These are phyloP conservation scores for Xerocomus amazonicus DNA, from an alignment of 1,284 basidiomycete genomes.

Conservation along the genomic window DNA sequence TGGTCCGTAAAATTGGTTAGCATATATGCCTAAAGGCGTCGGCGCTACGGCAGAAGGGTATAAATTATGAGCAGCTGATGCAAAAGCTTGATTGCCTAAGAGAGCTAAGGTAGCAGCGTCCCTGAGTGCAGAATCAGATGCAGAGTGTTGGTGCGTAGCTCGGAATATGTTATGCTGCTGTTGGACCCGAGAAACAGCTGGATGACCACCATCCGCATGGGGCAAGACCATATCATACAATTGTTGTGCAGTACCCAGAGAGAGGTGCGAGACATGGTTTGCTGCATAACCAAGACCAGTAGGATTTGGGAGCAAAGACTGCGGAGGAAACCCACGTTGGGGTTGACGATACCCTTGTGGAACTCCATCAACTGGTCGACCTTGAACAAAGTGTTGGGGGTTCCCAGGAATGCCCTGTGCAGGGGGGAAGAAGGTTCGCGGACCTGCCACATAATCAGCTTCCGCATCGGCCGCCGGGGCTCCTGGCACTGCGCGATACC, in stretches of 20 bases:
- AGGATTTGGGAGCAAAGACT: slow-evolving; percentile 51
- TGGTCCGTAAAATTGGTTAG: slow-evolving; percentile 63
- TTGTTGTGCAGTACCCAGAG: slow-evolving; percentile 67
- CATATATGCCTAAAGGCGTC: slow-evolving; percentile 55
- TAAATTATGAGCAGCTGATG: slow-evolving; percentile 37
- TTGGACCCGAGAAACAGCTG: slow-evolving; percentile 68
- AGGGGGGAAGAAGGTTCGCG: slow-evolving; percentile 49
- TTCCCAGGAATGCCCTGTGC: slow-evolving; percentile 31
- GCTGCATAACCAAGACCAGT: slow-evolving; percentile 53
- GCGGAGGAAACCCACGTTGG: slow-evolving; percentile 55
- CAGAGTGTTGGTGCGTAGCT: slow-evolving; percentile 70
- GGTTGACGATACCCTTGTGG: slow-evolving; percentile 54
- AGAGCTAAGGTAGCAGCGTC: slow-evolving; percentile 64
- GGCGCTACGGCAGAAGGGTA: slow-evolving; percentile 49
- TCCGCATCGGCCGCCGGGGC: slow-evolving; percentile 52
- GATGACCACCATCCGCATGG: slow-evolving; percentile 52
- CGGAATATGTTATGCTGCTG: slow-evolving; percentile 71
- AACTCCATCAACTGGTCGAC: slow-evolving; percentile 45
- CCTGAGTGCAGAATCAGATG: slow-evolving; percentile 68
- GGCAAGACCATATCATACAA: slow-evolving; percentile 76
- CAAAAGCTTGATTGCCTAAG: slow-evolving; percentile 57
- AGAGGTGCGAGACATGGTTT: slow-evolving; percentile 56
- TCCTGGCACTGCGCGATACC: slow-evolving; percentile 39
- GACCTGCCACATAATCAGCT: slow-evolving; percentile 52
- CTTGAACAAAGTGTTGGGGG: slow-evolving; percentile 45